A percentile compares a stretch with the other conserved stretches of the same genome.
Conservation (phyloP, 495 filamentous ascomycete genomes). For the Sordaria brevicollis region DNA sequence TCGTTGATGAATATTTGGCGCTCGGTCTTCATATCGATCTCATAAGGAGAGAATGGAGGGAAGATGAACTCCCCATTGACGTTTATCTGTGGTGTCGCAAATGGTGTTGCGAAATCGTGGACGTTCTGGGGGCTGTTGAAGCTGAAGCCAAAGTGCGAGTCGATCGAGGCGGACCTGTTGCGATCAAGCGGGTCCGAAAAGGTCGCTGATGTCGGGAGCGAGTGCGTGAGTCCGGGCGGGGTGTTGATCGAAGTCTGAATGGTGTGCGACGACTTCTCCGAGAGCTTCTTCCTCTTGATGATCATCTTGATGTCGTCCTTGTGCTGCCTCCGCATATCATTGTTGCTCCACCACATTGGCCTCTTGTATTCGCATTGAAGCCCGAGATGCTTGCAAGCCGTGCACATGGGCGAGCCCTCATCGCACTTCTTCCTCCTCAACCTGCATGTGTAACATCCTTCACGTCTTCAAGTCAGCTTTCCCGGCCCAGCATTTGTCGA, state of each 20-base stretch:
- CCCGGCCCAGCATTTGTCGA: background rate
- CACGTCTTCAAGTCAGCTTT: slow-evolving; percentile 19
- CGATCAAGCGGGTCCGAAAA: slow-evolving; percentile 63
- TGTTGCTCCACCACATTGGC: slow-evolving; percentile 93
- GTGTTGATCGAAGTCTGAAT: slow-evolving; percentile 48
- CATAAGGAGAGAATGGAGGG: slow-evolving; percentile 61
- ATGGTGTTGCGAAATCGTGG: slow-evolving; percentile 51
- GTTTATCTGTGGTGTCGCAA: slow-evolving; percentile 42
- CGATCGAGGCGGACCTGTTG: slow-evolving; percentile 63
- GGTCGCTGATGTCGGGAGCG: slow-evolving; percentile 67
- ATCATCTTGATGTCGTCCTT: slow-evolving; percentile 95
- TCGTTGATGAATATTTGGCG: slow-evolving; percentile 91
- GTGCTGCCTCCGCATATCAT: slow-evolving; percentile 69
- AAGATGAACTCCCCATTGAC: slow-evolving; percentile 35
- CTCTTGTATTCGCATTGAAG: slow-evolving; percentile 91
- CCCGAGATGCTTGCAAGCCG: slow-evolving; percentile 78
- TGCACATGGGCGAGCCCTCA: slow-evolving; percentile 76
- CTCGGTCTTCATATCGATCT: slow-evolving; percentile 92
- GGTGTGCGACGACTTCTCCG: slow-evolving; percentile 63
- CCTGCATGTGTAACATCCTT: slow-evolving; percentile 96
- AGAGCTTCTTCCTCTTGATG: slow-evolving; percentile 91
- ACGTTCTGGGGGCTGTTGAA: slow-evolving; percentile 54
- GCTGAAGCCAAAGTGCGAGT: slow-evolving; percentile 68
- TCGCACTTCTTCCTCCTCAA: slow-evolving; percentile 97
- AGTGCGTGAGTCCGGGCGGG: slow-evolving; percentile 73